Conservation (phyloP, 179 eudicot species). For the Actinidia polygama region DNA sequence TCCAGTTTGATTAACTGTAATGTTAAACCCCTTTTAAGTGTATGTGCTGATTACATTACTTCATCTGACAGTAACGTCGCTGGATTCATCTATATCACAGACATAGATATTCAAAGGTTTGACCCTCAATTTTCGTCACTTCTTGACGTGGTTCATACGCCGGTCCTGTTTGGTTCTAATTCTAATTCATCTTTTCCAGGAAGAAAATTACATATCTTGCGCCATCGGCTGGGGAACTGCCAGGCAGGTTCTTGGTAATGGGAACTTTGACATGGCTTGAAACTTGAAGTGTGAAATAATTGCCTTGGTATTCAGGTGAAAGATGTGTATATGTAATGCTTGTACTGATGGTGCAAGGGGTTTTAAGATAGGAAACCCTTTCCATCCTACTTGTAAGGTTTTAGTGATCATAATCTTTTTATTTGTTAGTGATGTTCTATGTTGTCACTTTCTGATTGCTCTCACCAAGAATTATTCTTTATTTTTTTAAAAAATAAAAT, state of each 20-base stretch:
- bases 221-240: conserved; percentile 85
- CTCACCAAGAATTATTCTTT: too few species aligned
- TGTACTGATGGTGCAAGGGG: neutral
- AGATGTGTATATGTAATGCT: neutral
- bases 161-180: neutral
- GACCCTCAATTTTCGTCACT: conserved; percentile 8
- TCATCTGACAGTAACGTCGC: conserved; percentile 77
- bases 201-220: conserved; percentile 83
- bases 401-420: neutral
- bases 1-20: neutral
- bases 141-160: neutral
- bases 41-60: neutral
- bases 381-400: neutral
- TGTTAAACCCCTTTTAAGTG: neutral
- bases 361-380: neutral
- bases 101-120: conserved; percentile 80
- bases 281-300: conserved; percentile 24
- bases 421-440: neutral
- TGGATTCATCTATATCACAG: conserved; percentile 85
- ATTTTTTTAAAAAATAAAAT: too few species aligned
- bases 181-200: conserved; percentile 44
- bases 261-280: conserved; percentile 84
- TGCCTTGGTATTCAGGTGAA: neutral
- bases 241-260: conserved; percentile 69
- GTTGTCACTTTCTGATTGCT: too few species aligned